Evolutionary conservation across 2,329 filamentous ascomycete genomes (phyloP), one percentile per base, ranked within the genome.

Genomic region (Scedosporium apiospermum): DNA sequence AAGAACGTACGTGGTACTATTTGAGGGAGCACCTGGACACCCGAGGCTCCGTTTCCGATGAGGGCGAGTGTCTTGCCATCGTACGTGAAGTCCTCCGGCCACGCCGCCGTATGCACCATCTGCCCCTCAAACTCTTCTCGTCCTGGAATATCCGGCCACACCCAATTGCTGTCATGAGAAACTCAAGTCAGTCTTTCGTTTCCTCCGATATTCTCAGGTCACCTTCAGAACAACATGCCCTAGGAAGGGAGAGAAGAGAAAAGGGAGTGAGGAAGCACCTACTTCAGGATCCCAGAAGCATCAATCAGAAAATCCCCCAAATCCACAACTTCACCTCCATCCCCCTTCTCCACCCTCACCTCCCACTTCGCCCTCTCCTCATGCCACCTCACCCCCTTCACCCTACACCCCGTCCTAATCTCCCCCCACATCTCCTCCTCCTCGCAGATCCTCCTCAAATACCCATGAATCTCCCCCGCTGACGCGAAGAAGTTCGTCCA

Each of bases 401-500:
- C 77, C 62, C 70, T 71, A 65, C 81, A 77, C 18, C 66, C 69
- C 1, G 74, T 75, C 69, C 75, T 79, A 68, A 82, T 80, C 14
- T 67, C 69, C 44, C 74, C 74, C 59, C 67, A 68, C 71, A 83
- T 77, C 42, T 72, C 67, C 65, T 81, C 78, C 18, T 82, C 79
- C n/a, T 79, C 73, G 63, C 76, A 80, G 38, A 82, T 71, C 5
- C 68, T 67, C 60, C 76, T 72, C 27, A 87, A 75, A 64, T 87
- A 87, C 2, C 73, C 71, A 49, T 78, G 75, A 51, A 88, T 87
- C 68, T 88, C 84, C 0, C 73, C 72, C 0, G 80, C 80, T 0
- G 77, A 72, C 0, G 82, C 76, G 67, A 82, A 86, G 68, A 86
- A 83, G 62, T 80, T 78, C 18, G 78, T 77, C 84, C 85, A 88